Evolutionary conservation across 331 rosid species (phyloP).

Genomic region (Arachis monticola): DNA sequence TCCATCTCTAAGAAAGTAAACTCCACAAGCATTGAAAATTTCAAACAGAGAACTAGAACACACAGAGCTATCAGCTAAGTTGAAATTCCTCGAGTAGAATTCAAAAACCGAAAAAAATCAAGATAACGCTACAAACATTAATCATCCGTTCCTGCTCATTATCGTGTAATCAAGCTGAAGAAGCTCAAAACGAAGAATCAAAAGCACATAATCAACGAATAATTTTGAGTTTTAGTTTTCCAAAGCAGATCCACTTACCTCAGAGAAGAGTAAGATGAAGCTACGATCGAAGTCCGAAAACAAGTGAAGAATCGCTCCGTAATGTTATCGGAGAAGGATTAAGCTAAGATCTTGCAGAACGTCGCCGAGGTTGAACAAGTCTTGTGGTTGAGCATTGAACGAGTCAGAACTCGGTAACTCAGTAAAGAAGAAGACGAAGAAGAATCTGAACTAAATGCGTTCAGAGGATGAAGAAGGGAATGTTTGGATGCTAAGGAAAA

Average conservation of each 20-base stretch:
- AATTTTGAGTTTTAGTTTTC: background rate
- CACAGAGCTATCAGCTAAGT: background rate
- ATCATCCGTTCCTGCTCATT: background rate
- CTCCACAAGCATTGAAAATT: conserved; percentile 7
- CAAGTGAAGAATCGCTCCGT: background rate
- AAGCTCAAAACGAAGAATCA: background rate
- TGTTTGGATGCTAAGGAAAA: conserved; percentile 51
- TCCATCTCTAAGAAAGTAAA: conserved; percentile 16
- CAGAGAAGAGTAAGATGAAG: conserved; percentile 18
- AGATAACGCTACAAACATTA: conserved; percentile 18
- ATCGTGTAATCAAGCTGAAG: conserved; percentile 2
- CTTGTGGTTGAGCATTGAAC: conserved; percentile 35
- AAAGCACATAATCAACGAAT: background rate
- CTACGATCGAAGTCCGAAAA: conserved; percentile 37
- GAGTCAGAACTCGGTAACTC: conserved; percentile 31
- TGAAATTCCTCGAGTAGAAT: background rate
- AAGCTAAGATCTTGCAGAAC: conserved; percentile 48
- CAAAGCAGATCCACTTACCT: conserved; percentile 66
- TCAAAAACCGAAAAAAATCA: conserved; percentile 9
- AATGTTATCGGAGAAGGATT: background rate
- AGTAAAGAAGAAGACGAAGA: conserved; percentile 13
- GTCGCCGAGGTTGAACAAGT: conserved; percentile 32
- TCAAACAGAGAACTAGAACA: background rate
- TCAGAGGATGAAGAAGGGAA: conserved; percentile 37
- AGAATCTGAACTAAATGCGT: conserved; percentile 15